Evolutionary conservation across 1,284 basidiomycete genomes (phyloP).

Genomic region (Neotropicomus parvogracilis): DNA sequence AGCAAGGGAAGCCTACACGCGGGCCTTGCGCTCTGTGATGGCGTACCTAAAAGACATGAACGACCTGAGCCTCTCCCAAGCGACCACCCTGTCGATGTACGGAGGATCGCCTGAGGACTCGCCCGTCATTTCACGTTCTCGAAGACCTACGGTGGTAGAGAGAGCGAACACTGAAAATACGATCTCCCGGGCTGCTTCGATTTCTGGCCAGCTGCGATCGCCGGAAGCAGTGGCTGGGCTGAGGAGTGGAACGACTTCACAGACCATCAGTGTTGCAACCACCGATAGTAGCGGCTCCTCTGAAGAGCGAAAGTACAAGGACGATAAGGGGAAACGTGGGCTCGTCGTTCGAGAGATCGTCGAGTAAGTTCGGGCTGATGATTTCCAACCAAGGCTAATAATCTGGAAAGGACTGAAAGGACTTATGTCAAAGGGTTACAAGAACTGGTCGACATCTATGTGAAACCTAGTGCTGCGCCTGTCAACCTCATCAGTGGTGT

Average conservation of each 20-base stretch:
- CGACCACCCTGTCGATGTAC: conserved; percentile 52
- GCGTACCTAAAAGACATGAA: conserved; percentile 94
- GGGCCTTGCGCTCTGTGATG: conserved; percentile 86
- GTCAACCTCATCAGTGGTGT: conserved; percentile 68
- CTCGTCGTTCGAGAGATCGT: conserved; percentile 84
- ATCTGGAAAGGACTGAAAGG: conserved; percentile 74
- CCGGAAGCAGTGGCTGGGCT: conserved; percentile 54
- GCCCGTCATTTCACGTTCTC: conserved; percentile 42
- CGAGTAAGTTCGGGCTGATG: conserved; percentile 51
- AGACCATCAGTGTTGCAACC: conserved; percentile 70
- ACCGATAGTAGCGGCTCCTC: conserved; percentile 64
- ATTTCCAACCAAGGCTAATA: conserved; percentile 15
- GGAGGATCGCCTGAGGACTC: conserved; percentile 43
- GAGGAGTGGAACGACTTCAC: conserved; percentile 55
- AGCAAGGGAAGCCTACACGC: conserved; percentile 63
- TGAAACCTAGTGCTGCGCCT: conserved; percentile 77
- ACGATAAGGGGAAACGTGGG: conserved; percentile 77
- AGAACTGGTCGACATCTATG: conserved; percentile 94
- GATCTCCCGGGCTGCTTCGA: conserved; percentile 38
- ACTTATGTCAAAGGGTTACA: conserved; percentile 92
- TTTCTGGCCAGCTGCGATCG: conserved; percentile 56
- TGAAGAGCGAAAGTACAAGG: conserved; percentile 83
- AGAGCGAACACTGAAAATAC: conserved; percentile 44
- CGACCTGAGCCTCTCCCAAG: conserved; percentile 69
- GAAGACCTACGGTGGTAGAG: conserved; percentile 63